Evolutionary conservation across 441 rosid genomes (phyloP).

Genomic region (Populus hybrid): DNA sequence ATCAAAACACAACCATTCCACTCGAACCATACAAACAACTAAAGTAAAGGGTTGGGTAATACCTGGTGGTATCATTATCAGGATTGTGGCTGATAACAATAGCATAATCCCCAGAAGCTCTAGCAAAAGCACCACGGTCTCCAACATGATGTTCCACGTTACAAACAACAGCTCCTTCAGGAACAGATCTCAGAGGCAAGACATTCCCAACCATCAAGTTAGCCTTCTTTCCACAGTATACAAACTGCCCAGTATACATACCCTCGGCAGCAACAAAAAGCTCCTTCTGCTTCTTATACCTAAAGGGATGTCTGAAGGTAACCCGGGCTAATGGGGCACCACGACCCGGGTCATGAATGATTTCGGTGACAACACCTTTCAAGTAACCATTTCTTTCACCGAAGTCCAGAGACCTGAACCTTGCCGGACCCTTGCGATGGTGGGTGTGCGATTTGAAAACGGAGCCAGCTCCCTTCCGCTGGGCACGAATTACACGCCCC

Average conservation of each 20-base stretch:
- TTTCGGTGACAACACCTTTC: constrained; percentile 66
- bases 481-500: constrained; percentile 88
- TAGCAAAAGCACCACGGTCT: constrained; percentile 69
- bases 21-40: not conserved
- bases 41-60: not conserved
- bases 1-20: not conserved
- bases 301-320: constrained; percentile 66
- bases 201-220: constrained; percentile 68
- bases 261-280: constrained; percentile 81
- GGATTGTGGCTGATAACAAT: constrained; percentile 70
- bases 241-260: constrained; percentile 70
- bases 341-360: constrained; percentile 79
- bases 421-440: constrained; percentile 83
- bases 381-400: constrained; percentile 78
- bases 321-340: constrained; percentile 77
- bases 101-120: constrained; percentile 75
- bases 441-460: constrained; percentile 87
- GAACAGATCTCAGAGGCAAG: constrained; percentile 61
- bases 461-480: constrained; percentile 82
- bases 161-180: constrained; percentile 75
- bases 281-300: constrained; percentile 80
- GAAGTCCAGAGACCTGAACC: constrained; percentile 69
- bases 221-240: constrained; percentile 75
- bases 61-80: constrained; percentile 76
- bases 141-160: constrained; percentile 80